phyloP scores from a whole-genome alignment of 768 basidiomycete species.

The Daedaleopsis nitida region DNA sequence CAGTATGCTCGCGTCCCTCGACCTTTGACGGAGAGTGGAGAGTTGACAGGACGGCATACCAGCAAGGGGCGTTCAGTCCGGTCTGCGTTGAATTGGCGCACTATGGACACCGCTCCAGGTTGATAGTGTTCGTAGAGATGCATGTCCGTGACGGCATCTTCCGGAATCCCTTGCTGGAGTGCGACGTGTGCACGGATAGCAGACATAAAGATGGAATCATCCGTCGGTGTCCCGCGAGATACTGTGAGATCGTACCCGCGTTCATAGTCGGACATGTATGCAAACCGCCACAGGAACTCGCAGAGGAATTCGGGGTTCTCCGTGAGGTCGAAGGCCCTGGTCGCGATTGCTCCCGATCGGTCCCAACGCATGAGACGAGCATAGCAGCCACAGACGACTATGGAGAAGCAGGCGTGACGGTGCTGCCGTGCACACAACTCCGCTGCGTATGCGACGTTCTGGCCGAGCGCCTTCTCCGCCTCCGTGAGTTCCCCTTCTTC shows the following conservation, averaged over 20 bases:
- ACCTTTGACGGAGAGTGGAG: background rate
- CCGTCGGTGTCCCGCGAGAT: background rate
- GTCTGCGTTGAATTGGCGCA: background rate
- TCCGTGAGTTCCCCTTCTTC: no score
- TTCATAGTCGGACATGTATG: background rate
- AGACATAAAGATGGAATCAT: background rate
- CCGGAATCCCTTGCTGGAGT: background rate
- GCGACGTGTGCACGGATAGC: background rate
- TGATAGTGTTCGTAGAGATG: conserved; percentile 7
- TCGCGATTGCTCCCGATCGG: background rate
- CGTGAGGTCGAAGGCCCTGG: conserved; percentile 4
- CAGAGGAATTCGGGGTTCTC: background rate
- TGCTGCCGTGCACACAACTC: conserved; percentile 3
- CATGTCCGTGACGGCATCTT: background rate
- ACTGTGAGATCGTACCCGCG: conserved; percentile 6
- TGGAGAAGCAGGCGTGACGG: background rate
- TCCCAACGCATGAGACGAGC: conserved; percentile 10
- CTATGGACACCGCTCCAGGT: background rate
- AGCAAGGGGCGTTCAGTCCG: background rate
- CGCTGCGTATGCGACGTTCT: background rate
- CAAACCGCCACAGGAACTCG: conserved; percentile 6
- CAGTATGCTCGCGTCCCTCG: conserved; percentile 10
- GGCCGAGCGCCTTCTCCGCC: conserved; percentile 1
- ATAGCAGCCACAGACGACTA: background rate
- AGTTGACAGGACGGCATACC: conserved; percentile 10